Percentiles rank a stretch among this genome's conserved stretches.
These are phyloP conservation scores for Trichosporon inkin DNA, from an alignment of 1,284 basidiomycete genomes.

Conservation along the genomic window DNA sequence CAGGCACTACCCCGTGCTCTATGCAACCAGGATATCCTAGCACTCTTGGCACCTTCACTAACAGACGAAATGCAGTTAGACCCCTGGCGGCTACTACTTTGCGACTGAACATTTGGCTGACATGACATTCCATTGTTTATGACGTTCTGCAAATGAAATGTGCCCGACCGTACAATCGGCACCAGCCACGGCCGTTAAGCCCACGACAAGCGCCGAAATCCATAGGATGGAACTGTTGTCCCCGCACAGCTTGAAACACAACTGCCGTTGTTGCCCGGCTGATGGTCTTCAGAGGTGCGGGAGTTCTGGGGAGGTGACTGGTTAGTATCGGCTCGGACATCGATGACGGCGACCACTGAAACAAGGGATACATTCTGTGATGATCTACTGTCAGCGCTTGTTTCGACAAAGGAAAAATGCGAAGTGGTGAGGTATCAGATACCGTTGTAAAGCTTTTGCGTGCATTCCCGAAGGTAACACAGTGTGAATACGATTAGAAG, in stretches of 20 bases:
- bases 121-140: neutral
- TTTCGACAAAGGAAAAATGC: slow-evolving; percentile 2
- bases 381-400: slow-evolving; percentile 18
- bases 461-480: slow-evolving; percentile 44
- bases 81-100: too few relatives aligned
- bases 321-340: neutral
- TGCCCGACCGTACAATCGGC: slow-evolving; percentile 41
- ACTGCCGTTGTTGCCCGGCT: slow-evolving; percentile 30
- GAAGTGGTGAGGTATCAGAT: slow-evolving; percentile 38
- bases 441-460: slow-evolving; percentile 47
- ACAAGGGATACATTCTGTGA: slow-evolving; percentile 17
- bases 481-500: slow-evolving; percentile 52
- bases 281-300: slow-evolving; percentile 43
- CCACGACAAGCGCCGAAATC: slow-evolving; percentile 41
- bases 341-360: neutral
- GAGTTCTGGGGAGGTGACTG: slow-evolving; percentile 8
- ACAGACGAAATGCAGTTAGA: too few relatives aligned
- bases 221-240: slow-evolving; percentile 36
- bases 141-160: slow-evolving; percentile 17
- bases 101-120: neutral
- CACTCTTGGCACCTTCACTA: too few relatives aligned
- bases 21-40: too few relatives aligned
- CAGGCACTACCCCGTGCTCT: too few relatives aligned
- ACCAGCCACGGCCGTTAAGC: slow-evolving; percentile 23
- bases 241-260: slow-evolving; percentile 36